Base-by-base conservation (phyloP, 768 basidiomycete species). In the Termitomyces sp. region DNA sequence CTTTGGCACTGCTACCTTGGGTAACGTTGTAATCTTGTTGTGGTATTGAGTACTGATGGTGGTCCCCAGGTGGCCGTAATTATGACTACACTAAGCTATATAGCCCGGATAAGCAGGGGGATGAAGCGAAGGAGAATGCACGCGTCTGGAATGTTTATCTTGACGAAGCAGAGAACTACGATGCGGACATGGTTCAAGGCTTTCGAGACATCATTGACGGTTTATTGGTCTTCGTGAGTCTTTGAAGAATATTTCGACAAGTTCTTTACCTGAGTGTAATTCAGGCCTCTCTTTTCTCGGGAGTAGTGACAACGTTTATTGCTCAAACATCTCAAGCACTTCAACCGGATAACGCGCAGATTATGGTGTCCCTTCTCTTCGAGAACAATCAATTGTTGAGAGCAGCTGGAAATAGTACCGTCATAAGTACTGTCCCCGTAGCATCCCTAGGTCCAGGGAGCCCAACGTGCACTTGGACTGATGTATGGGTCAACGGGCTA, bases 111-210 rank as follows among this genome's bases (percentile, higher is more conserved):
- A 49, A 25, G 4, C 35, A 4, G 23, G 47, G 47, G n/a, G 47
- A 36, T 23, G 47, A 49, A 49, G 33, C 33, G 6, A 27, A 20
- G n/a, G 47, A 36, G 23, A 49, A 49, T 18, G 47, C 47, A 12
- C 47, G 35, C n/a, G 10, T 49, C 23, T 49, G 47, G 47, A 49
- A 49, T 5, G 35, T 49, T 11, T 49, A 49, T n/a, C 23, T 49
- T 3, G 35, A 49, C 11, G 35, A 49, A 25, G 47, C 47, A n/a
- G 47, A 49, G 16, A 49, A 36, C 23, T 36, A 48, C n/a, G 47
- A 48, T 16, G 23, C 47, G 16, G 47, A 48, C 35, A 48, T 48
- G 47, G 7, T 48, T 16, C 33, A 48, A 18, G 47, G 47, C 11
- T 36, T 48, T 25, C 47, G 35, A 36, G 36, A 48, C 23, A 48